Percentiles rank a stretch among this genome's conserved stretches.
Evolutionary conservation across 2,329 filamentous ascomycete species (phyloP).

Genomic region (Helotiales sp.): DNA sequence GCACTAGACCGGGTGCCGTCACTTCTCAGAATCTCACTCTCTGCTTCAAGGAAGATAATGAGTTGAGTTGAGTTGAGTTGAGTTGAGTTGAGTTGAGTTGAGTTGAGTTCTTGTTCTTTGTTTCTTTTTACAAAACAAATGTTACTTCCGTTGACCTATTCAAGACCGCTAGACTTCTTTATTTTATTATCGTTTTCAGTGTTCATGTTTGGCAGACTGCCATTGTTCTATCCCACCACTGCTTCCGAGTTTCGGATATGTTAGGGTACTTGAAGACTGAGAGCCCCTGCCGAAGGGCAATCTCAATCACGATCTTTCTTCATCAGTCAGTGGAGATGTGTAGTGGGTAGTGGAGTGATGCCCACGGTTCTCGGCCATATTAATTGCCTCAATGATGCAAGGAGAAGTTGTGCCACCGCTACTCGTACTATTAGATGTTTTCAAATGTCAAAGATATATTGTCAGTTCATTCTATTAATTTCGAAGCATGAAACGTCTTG

Average conservation of each 20-base stretch:
- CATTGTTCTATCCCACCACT: too few species aligned
- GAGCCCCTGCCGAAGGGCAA: not conserved
- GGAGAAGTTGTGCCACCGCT: not conserved
- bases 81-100: too few species aligned
- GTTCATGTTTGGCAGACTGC: too few species aligned
- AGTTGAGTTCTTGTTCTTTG: too few species aligned
- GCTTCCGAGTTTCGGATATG: not conserved
- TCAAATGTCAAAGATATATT: not conserved
- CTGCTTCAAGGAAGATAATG: too few species aligned
- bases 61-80: too few species aligned
- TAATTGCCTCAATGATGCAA: conserved; percentile 10
- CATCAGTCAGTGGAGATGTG: conserved; percentile 1
- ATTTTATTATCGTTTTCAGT: too few species aligned
- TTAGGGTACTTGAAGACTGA: not conserved
- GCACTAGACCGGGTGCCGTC: too few species aligned
- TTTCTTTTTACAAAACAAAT: too few species aligned
- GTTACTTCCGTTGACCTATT: too few species aligned
- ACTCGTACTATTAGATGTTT: not conserved
- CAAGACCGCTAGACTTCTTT: too few species aligned
- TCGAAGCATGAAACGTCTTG: not conserved
- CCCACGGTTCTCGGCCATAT: conserved; percentile 9
- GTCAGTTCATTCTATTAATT: not conserved
- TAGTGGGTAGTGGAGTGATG: conserved; percentile 6
- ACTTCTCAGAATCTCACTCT: too few species aligned
- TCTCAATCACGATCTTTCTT: not conserved